phyloP scores from a whole-genome alignment of 2,329 filamentous ascomycete genomes.

The Fusarium mangiferae region DNA sequence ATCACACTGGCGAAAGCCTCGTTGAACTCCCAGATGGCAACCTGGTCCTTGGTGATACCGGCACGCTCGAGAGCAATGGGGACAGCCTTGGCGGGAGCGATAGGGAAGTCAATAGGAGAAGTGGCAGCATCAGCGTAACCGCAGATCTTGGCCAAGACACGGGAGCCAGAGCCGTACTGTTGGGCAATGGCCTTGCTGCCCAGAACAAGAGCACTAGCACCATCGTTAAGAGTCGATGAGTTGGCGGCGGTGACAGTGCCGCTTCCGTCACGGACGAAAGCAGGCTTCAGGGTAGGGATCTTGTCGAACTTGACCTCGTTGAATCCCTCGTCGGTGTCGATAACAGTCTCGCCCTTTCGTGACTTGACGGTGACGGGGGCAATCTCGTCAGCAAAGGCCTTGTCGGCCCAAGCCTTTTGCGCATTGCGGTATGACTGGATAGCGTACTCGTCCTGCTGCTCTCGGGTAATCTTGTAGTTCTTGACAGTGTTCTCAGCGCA shows the following conservation, averaged over 20 bases:
- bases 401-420: conserved; percentile 86
- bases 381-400: conserved; percentile 89
- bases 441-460: conserved; percentile 92
- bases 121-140: conserved; percentile 89
- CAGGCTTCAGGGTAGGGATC: conserved; percentile 86
- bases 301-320: conserved; percentile 88
- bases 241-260: conserved; percentile 96
- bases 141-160: conserved; percentile 88
- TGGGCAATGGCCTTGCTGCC: conserved; percentile 83
- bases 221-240: conserved; percentile 93
- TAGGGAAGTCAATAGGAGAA: conserved; percentile 91
- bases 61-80: conserved; percentile 89
- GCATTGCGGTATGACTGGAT: conserved; percentile 90
- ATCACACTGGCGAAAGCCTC: conserved; percentile 97
- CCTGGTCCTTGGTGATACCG: conserved; percentile 89
- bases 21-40: conserved; percentile 98
- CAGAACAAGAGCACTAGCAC: conserved; percentile 88
- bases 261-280: conserved; percentile 85
- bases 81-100: conserved; percentile 92
- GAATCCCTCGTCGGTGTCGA: conserved; percentile 89
- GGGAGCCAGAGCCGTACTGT: conserved; percentile 79
- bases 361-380: conserved; percentile 85
- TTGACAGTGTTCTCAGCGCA: conserved; percentile 96
- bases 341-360: conserved; percentile 82
- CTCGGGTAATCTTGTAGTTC: conserved; percentile 80